These are phyloP conservation scores for Cylindrotheca closterium DNA, from an alignment of 108 stramenopile genomes.

Conservation along the genomic window DNA sequence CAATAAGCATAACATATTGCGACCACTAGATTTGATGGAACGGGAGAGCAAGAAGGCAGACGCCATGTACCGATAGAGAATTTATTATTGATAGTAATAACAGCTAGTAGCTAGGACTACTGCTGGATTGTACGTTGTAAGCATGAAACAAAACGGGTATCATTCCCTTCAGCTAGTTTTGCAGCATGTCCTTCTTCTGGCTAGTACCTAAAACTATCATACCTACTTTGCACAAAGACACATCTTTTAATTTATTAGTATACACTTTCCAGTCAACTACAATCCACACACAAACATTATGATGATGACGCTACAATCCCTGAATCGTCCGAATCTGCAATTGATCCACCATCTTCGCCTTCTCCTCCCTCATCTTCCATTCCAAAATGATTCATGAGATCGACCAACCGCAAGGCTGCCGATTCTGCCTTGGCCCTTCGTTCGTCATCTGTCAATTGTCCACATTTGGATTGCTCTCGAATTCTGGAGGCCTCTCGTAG, in stretches of 20 bases:
- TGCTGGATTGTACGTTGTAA: too few relatives aligned
- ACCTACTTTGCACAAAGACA: too few relatives aligned
- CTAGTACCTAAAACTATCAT: too few relatives aligned
- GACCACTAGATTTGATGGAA: constrained; percentile 89
- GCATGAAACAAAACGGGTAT: too few relatives aligned
- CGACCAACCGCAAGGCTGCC: constrained; percentile 75
- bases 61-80: constrained; percentile 81
- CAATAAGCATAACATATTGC: constrained; percentile 84
- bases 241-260: too few relatives aligned
- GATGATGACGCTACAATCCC: background rate
- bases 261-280: too few relatives aligned
- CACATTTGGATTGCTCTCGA: constrained; percentile 61
- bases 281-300: too few relatives aligned
- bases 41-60: constrained; percentile 83
- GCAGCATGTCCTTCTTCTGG: too few relatives aligned
- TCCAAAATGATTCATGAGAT: constrained; percentile 69
- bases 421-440: constrained; percentile 71
- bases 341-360: constrained; percentile 15
- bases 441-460: constrained; percentile 69
- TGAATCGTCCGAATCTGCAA: constrained; percentile 10
- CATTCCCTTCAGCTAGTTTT: too few relatives aligned
- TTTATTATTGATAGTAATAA: too few relatives aligned
- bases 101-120: too few relatives aligned
- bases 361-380: constrained; percentile 63
- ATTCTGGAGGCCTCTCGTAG: constrained; percentile 62